phyloP scores from a whole-genome alignment of 805 yeast genomes.

The Jamesozyma piceae region DNA sequence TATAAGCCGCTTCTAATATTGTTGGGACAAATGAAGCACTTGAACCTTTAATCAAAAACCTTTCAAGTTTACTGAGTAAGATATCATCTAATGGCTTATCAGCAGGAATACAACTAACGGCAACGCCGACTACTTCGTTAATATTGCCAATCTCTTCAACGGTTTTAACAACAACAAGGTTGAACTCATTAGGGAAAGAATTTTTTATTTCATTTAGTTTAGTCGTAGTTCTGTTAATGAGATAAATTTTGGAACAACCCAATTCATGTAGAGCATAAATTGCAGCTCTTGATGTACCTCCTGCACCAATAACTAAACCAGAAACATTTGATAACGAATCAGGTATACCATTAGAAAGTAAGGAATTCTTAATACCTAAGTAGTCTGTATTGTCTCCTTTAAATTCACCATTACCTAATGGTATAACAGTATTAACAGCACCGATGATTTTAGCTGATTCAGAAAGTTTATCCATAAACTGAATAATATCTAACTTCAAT shows the following conservation, averaged over 20 bases:
- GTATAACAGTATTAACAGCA: constrained; percentile 83
- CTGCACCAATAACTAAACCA: constrained; percentile 90
- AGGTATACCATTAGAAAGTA: constrained; percentile 54
- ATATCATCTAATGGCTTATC: constrained; percentile 54
- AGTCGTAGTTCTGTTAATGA: constrained; percentile 69
- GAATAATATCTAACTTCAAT: constrained; percentile 70
- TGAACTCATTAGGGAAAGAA: constrained; percentile 51
- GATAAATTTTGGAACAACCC: constrained; percentile 69
- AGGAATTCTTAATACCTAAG: constrained; percentile 73
- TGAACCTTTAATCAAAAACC: constrained; percentile 36
- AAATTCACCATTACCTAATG: constrained; percentile 40
- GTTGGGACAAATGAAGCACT: constrained; percentile 39
- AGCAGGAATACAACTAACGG: constrained; percentile 79
- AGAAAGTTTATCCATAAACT: constrained; percentile 53
- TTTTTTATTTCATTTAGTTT: constrained; percentile 52
- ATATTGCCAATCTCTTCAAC: constrained; percentile 36
- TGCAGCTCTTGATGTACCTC: constrained; percentile 96
- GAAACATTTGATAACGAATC: constrained; percentile 31
- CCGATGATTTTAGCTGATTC: constrained; percentile 80
- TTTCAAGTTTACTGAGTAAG: constrained; percentile 41
- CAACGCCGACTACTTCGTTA: constrained; percentile 41
- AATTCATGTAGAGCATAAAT: constrained; percentile 70
- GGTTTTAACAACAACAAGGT: constrained; percentile 48
- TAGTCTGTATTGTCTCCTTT: constrained; percentile 93
- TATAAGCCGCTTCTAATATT: constrained; percentile 88